These are phyloP conservation scores for Beauveria bassiana DNA, from an alignment of 2,329 filamentous ascomycete species.

Conservation along the genomic window DNA sequence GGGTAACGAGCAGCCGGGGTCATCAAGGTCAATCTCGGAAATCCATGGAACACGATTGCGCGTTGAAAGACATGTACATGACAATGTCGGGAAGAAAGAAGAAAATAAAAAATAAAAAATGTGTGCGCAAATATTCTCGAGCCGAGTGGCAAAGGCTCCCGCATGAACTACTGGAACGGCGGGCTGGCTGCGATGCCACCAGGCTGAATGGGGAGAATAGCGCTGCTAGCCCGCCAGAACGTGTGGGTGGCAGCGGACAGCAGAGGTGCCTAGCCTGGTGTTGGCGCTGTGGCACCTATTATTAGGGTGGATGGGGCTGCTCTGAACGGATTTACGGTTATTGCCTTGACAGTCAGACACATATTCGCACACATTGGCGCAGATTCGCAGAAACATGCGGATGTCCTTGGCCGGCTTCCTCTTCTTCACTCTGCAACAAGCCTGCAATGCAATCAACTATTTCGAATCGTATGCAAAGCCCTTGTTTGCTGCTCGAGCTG, in stretches of 20 bases:
- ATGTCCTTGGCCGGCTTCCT: not conserved
- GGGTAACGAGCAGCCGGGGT: not conserved
- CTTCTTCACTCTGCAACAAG: not conserved
- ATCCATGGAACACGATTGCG: not conserved
- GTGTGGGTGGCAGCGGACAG: not conserved
- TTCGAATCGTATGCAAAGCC: not conserved
- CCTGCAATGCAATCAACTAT: not conserved
- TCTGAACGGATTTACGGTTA: not conserved
- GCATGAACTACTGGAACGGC: constrained; percentile 8
- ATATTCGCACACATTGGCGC: not conserved
- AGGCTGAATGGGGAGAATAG: not conserved
- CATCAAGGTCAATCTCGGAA: not conserved
- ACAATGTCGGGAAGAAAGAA: not conserved
- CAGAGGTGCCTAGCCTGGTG: not conserved
- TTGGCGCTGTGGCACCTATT: not conserved
- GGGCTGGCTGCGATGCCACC: not conserved
- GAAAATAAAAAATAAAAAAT: not conserved
- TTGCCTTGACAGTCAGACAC: no score
- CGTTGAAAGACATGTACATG: not conserved
- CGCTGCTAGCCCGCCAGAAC: not conserved
- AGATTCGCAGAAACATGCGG: not conserved
- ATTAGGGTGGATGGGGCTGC: not conserved
- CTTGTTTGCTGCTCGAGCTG: not conserved
- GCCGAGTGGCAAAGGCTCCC: constrained; percentile 9
- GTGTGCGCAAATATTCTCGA: constrained; percentile 1